Conservation (phyloP, 345 rosid species). For the Isatis tinctoria region DNA sequence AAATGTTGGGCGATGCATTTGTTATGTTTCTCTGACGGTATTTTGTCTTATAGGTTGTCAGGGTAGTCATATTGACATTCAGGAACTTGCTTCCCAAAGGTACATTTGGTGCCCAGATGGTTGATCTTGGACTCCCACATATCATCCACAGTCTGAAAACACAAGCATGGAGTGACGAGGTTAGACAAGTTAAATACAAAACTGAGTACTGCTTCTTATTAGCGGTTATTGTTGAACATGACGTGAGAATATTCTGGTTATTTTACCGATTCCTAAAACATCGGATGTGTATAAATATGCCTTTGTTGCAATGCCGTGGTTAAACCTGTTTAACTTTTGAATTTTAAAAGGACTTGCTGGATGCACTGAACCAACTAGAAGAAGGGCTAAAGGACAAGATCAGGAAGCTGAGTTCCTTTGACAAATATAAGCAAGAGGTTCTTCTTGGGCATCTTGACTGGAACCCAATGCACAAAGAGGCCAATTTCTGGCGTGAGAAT, state of each 20-base stretch:
- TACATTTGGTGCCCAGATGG: constrained; percentile 93
- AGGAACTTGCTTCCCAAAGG: constrained; percentile 81
- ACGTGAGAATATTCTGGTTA: background rate
- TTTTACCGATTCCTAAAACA: background rate
- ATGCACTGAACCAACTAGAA: constrained; percentile 78
- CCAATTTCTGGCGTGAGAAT: constrained; percentile 91
- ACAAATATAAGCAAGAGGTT: constrained; percentile 94
- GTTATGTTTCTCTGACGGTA: constrained; percentile 15
- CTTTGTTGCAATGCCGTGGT: background rate
- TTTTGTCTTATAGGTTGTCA: constrained; percentile 62
- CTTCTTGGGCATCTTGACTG: constrained; percentile 96
- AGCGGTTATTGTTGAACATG: background rate
- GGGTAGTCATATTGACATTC: constrained; percentile 80
- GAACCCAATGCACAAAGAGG: constrained; percentile 98
- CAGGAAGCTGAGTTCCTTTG: constrained; percentile 86
- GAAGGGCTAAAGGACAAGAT: constrained; percentile 79
- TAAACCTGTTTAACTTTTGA: background rate
- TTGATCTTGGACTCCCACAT: constrained; percentile 91
- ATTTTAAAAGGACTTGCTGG: constrained; percentile 66
- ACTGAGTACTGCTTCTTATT: background rate
- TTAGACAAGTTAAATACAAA: constrained; percentile 32
- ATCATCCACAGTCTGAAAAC: constrained; percentile 81
- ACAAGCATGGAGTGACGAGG: constrained; percentile 99
- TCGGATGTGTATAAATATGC: background rate
- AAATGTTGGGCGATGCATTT: background rate